phyloP scores from a whole-genome alignment of 2,329 filamentous ascomycete genomes.

The Pleurostoma richardsiae region DNA sequence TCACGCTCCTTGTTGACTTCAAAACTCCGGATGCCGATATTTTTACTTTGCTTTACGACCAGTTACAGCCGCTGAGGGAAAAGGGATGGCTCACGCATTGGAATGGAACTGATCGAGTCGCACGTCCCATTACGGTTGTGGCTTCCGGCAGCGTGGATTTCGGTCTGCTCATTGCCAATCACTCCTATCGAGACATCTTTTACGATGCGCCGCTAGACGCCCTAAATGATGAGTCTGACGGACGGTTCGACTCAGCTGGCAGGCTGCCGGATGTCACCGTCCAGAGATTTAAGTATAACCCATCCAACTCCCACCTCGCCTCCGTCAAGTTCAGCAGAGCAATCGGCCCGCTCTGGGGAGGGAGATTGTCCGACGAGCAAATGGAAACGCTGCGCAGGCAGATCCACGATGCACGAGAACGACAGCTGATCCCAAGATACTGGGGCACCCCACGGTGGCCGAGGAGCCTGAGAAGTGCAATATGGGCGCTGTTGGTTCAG shows the following conservation, averaged over 20 bases:
- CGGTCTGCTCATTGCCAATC: constrained; percentile 43
- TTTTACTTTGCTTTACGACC: constrained; percentile 45
- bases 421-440: constrained; percentile 52
- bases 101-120: constrained; percentile 3
- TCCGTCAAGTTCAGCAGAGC: constrained; percentile 50
- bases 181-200: constrained; percentile 55
- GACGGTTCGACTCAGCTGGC: background rate
- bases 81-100: constrained; percentile 49
- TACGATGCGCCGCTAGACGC: constrained; percentile 58
- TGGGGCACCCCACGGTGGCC: constrained; percentile 59
- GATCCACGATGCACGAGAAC: constrained; percentile 41
- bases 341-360: constrained; percentile 46
- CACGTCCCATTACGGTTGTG: constrained; percentile 61
- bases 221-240: background rate
- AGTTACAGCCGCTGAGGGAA: constrained; percentile 54
- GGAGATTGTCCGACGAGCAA: constrained; percentile 37
- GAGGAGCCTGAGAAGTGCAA: constrained; percentile 41
- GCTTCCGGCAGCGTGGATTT: constrained; percentile 62
- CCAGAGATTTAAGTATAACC: constrained; percentile 33
- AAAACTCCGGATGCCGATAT: constrained; percentile 53
- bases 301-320: constrained; percentile 61
- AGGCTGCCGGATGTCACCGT: no score
- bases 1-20: constrained; percentile 64
- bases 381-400: constrained; percentile 36
- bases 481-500: constrained; percentile 51